phyloP scores from a whole-genome alignment of 75 land plant species.

The Picea sitchensis region DNA sequence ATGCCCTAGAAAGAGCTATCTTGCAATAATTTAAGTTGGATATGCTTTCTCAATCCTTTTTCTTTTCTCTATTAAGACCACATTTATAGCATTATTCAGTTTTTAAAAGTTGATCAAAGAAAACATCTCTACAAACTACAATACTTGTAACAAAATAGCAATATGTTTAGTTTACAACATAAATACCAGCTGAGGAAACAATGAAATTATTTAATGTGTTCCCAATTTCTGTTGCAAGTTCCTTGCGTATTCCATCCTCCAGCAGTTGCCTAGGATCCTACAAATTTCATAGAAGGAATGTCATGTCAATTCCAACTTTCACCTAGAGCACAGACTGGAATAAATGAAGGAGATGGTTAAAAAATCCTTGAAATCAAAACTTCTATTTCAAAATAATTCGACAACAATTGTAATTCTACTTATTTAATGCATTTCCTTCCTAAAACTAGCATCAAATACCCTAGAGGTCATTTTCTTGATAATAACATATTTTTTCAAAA shows the following conservation, averaged over 20 bases:
- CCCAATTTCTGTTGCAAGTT: conserved; percentile 29
- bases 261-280: conserved; percentile 40
- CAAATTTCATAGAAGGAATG: too few relatives aligned
- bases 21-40: too few relatives aligned
- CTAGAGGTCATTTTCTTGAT: neutral
- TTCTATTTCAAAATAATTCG: neutral
- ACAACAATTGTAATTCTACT: neutral
- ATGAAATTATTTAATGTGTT: conserved; percentile 15
- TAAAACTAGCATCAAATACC: neutral
- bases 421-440: neutral
- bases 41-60: too few relatives aligned
- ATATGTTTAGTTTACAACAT: neutral
- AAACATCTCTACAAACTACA: neutral
- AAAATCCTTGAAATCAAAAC: neutral
- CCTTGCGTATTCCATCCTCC: conserved; percentile 40
- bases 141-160: neutral
- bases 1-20: too few relatives aligned
- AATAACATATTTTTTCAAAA: neutral
- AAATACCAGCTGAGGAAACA: conserved; percentile 20
- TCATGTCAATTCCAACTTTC: neutral
- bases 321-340: neutral
- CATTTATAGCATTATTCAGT: too few relatives aligned
- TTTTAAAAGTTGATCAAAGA: too few relatives aligned
- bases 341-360: neutral
- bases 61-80: too few relatives aligned